Evolutionary conservation across 768 basidiomycete species (phyloP).

Genomic region (Mycena latifolia): DNA sequence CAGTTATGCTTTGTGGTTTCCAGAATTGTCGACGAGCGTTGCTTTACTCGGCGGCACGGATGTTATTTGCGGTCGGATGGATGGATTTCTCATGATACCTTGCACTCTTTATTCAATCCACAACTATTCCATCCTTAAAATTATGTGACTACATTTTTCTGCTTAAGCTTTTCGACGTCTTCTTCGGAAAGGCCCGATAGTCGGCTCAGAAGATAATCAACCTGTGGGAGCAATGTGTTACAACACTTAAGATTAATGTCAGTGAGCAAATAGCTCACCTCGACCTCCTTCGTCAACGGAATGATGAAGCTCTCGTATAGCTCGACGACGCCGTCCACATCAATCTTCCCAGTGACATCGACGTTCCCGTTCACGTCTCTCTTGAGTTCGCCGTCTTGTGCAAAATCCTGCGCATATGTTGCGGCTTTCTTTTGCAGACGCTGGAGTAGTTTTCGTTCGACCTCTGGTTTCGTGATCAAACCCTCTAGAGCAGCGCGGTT

Average conservation of each 20-base stretch:
- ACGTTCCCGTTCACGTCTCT: constrained; percentile 51
- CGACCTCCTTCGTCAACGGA: constrained; percentile 97
- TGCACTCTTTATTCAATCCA: constrained; percentile 22
- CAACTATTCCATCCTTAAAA: constrained; percentile 15
- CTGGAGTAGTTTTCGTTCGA: constrained; percentile 86
- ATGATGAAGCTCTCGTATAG: constrained; percentile 97
- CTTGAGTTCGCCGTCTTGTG: constrained; percentile 65
- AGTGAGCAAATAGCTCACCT: constrained; percentile 77
- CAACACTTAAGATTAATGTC: not conserved
- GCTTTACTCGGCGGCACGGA: constrained; percentile 15
- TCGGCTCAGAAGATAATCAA: constrained; percentile 94
- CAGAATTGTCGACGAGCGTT: constrained; percentile 4
- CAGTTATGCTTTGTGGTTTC: constrained; percentile 19
- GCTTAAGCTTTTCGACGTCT: constrained; percentile 77
- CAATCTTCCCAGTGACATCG: constrained; percentile 74
- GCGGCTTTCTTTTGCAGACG: constrained; percentile 89
- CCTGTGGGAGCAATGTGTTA: constrained; percentile 57
- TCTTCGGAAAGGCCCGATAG: constrained; percentile 87
- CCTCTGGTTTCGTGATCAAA: constrained; percentile 97
- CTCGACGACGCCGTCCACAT: constrained; percentile 92
- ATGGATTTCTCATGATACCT: constrained; percentile 33
- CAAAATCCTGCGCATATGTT: constrained; percentile 87
- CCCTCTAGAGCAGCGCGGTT: constrained; percentile 84
- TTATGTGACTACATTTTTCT: constrained; percentile 35
- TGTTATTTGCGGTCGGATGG: constrained; percentile 28